Evolutionary conservation across 352 stramenopile genomes (phyloP).

Genomic region (Globisporangium heterothallicum): DNA sequence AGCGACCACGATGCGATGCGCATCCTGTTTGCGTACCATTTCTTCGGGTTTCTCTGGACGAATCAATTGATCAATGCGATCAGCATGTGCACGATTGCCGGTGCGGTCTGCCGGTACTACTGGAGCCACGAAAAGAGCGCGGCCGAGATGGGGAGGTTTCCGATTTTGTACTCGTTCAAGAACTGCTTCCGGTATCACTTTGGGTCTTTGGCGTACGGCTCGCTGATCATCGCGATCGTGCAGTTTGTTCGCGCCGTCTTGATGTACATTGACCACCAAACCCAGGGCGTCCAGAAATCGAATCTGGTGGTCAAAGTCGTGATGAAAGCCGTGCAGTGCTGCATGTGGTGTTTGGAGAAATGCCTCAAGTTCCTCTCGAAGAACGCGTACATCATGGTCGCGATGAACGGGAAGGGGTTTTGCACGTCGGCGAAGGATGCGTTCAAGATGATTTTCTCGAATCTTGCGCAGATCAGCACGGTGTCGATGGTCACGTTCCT

Average conservation of each 20-base stretch:
- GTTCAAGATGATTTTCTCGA: slow-evolving; percentile 88
- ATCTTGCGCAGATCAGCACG: slow-evolving; percentile 85
- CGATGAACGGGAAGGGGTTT: slow-evolving; percentile 75
- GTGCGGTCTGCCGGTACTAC: slow-evolving; percentile 90
- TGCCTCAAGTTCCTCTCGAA: slow-evolving; percentile 97
- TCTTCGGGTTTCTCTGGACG: slow-evolving; percentile 97
- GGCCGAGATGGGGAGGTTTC: slow-evolving; percentile 62
- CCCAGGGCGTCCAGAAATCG: slow-evolving; percentile 70
- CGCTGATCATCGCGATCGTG: slow-evolving; percentile 95
- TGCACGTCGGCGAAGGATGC: slow-evolving; percentile 89
- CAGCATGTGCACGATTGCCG: slow-evolving; percentile 92
- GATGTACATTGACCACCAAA: slow-evolving; percentile 91
- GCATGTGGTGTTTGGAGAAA: slow-evolving; percentile 93
- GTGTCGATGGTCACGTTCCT: slow-evolving; percentile 89
- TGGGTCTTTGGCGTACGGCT: slow-evolving; percentile 94
- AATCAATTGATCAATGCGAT: slow-evolving; percentile 95
- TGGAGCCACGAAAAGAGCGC: slow-evolving; percentile 80
- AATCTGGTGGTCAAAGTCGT: slow-evolving; percentile 81
- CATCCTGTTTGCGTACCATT: slow-evolving; percentile 65
- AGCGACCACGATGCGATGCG: slow-evolving; percentile 58
- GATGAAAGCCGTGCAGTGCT: slow-evolving; percentile 88
- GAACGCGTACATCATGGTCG: slow-evolving; percentile 92
- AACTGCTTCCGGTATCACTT: slow-evolving; percentile 91
- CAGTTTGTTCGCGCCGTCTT: slow-evolving; percentile 92
- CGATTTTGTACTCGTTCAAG: slow-evolving; percentile 59